A percentile compares a stretch with the other conserved stretches of the same genome.
Evolutionary conservation across 2,329 filamentous ascomycete species (phyloP).

Genomic region (Zalaria sp.): DNA sequence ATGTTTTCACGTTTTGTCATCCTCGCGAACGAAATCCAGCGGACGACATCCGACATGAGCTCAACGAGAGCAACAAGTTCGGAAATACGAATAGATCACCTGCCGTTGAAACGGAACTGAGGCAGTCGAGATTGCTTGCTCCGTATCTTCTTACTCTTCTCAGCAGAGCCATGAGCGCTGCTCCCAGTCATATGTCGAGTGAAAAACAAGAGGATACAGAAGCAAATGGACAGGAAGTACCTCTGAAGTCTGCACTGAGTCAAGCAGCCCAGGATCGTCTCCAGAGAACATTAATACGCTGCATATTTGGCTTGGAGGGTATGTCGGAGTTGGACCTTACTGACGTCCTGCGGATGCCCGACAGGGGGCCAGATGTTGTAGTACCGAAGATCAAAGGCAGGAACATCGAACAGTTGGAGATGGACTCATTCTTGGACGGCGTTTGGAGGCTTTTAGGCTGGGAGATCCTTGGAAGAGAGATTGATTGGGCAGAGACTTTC

Average conservation of each 20-base stretch:
- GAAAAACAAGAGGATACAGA: too few relatives aligned
- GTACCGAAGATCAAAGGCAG: background rate
- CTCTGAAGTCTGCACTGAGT: background rate
- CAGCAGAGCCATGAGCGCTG: background rate
- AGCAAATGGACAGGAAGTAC: too few relatives aligned
- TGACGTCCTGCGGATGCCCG: background rate
- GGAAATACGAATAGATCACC: background rate
- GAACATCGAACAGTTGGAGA: background rate
- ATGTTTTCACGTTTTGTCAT: slow-evolving; percentile 17
- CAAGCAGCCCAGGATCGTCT: background rate
- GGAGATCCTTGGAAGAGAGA: slow-evolving; percentile 25
- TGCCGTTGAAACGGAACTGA: background rate
- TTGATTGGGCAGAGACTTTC: background rate
- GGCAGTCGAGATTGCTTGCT: background rate
- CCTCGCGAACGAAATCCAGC: background rate
- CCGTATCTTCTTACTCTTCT: background rate
- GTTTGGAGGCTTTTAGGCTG: slow-evolving; percentile 40
- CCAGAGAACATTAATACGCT: background rate
- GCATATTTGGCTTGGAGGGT: background rate
- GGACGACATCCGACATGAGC: background rate
- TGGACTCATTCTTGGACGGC: slow-evolving; percentile 35
- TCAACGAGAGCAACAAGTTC: background rate
- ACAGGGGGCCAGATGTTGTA: background rate
- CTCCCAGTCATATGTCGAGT: background rate
- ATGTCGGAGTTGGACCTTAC: background rate